These are phyloP conservation scores for Calonectria pseudoreteaudii DNA, from an alignment of 2,329 filamentous ascomycete species.

Conservation along the genomic window DNA sequence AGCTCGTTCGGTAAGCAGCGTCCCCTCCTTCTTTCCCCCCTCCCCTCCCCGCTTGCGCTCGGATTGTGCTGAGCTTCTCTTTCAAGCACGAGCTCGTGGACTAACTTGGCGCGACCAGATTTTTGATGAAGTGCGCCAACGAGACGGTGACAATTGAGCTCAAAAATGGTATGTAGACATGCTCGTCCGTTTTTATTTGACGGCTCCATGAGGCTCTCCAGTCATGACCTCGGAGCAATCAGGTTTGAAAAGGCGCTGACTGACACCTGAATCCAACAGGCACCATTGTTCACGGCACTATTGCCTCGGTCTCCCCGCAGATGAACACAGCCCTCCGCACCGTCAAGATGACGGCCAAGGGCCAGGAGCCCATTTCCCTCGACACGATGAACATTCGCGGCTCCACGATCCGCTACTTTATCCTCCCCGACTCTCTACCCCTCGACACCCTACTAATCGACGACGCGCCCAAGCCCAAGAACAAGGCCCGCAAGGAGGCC, in stretches of 20 bases:
- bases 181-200: background rate
- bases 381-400: constrained; percentile 98
- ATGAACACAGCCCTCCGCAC: constrained; percentile 98
- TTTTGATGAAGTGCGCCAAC: constrained; percentile 99
- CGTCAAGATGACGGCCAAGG: constrained; percentile 95
- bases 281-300: constrained; percentile 96
- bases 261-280: constrained; percentile 62
- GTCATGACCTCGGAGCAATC: background rate
- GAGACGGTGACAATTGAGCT: constrained; percentile 98
- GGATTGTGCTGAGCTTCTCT: constrained; percentile 36
- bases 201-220: background rate
- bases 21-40: background rate
- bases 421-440: constrained; percentile 94
- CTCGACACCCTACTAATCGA: constrained; percentile 96
- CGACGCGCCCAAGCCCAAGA: constrained; percentile 98
- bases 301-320: constrained; percentile 94
- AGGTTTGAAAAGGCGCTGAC: constrained; percentile 24
- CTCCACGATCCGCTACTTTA: constrained; percentile 95
- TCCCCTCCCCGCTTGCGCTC: constrained; percentile 22
- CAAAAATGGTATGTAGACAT: constrained; percentile 82
- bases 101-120: constrained; percentile 67
- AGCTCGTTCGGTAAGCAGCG: constrained; percentile 92
- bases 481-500: constrained; percentile 96
- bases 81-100: constrained; percentile 32
- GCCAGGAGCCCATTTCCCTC: constrained; percentile 86